Conservation (phyloP, 345 rosid species). For the Pugionium dolabratum region DNA sequence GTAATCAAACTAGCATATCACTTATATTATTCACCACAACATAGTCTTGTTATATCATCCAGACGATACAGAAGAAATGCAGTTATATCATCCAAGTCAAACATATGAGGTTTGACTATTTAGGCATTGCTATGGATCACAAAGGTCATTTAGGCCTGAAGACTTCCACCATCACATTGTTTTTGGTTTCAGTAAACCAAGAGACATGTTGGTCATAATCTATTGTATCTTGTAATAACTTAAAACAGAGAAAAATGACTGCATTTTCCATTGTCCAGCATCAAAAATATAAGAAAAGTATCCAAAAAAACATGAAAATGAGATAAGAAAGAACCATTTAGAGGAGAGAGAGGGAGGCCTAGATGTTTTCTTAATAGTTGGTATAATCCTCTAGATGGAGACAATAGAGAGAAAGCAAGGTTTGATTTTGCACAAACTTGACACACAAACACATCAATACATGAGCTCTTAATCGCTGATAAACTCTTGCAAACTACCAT, state of each 20-base stretch:
- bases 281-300: too few relatives aligned
- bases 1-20: not conserved
- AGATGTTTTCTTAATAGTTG: not conserved
- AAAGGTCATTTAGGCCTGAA: not conserved
- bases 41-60: too few relatives aligned
- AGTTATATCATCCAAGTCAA: not conserved
- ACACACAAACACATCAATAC: not conserved
- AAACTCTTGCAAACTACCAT: not conserved
- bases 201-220: too few relatives aligned
- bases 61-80: too few relatives aligned
- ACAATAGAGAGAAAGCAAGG: not conserved
- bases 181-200: not conserved
- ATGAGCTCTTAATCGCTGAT: not conserved
- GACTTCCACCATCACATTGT: not conserved
- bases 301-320: too few relatives aligned
- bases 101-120: not conserved
- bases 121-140: slow-evolving; percentile 16
- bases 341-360: not conserved
- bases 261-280: too few relatives aligned
- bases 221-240: too few relatives aligned
- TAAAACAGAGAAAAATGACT: too few relatives aligned
- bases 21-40: too few relatives aligned
- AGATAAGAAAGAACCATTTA: too few relatives aligned
- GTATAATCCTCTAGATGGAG: not conserved
- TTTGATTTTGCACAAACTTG: not conserved